phyloP scores from a whole-genome alignment of 2,329 filamentous ascomycete genomes.

The Ophiostoma perfectum region DNA sequence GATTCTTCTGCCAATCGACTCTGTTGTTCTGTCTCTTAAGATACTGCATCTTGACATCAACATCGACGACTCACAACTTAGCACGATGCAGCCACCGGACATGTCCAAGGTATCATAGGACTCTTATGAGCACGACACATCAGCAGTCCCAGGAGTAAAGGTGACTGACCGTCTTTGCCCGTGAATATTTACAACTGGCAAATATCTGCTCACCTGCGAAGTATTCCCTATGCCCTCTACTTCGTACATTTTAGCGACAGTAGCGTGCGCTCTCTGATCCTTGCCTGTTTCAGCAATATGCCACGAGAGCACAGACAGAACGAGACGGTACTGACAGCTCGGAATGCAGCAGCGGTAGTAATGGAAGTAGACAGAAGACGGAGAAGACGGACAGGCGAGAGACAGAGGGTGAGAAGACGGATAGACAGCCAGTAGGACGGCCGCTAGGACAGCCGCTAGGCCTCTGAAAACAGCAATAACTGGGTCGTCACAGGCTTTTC shows the following conservation, averaged over 20 bases:
- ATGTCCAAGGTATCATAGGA: too few relatives aligned
- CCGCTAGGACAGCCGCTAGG: conserved; percentile 15
- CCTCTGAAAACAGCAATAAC: conserved; percentile 8
- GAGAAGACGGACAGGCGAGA: neutral
- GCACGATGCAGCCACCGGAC: too few relatives aligned
- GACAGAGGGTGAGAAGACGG: neutral
- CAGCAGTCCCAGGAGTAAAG: neutral
- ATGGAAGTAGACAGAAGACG: conserved; percentile 1
- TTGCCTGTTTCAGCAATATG: conserved; percentile 18
- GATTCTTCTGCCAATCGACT: too few relatives aligned
- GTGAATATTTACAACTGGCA: too few relatives aligned
- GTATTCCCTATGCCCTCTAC: neutral
- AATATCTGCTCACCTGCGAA: too few relatives aligned
- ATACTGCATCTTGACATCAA: too few relatives aligned
- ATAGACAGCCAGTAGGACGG: neutral
- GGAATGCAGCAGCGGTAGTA: neutral
- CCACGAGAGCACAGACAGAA: conserved; percentile 21
- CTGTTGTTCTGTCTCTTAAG: too few relatives aligned
- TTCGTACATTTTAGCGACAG: neutral
- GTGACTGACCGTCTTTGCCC: too few relatives aligned
- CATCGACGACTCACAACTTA: too few relatives aligned
- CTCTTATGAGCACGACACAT: neutral
- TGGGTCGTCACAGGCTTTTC: conserved; percentile 4
- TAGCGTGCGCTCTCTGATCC: neutral
- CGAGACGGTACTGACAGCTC: neutral